A percentile compares a stretch with the other conserved stretches of the same genome.
These are phyloP conservation scores for Cyberlindnera americana DNA, from an alignment of 805 yeast genomes.

Conservation along the genomic window DNA sequence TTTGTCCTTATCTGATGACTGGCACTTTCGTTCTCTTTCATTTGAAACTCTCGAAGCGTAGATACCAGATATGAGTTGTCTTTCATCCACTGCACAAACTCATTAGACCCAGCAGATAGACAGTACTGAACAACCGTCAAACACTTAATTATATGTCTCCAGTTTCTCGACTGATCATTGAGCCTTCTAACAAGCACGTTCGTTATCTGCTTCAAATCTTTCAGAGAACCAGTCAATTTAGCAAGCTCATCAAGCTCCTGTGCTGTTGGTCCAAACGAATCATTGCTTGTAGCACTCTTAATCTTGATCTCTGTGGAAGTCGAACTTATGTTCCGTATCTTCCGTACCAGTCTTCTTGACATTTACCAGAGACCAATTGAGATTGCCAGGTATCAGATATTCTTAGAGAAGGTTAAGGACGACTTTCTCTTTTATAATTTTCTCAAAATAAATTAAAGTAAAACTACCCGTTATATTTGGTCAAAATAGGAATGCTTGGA, in stretches of 20 bases:
- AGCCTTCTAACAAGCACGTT: constrained; percentile 40
- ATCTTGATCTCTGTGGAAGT: constrained; percentile 33
- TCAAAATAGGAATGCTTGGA: no score
- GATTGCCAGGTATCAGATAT: no score
- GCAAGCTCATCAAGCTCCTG: constrained; percentile 51
- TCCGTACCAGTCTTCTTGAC: constrained; percentile 30
- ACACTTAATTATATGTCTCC: constrained; percentile 44
- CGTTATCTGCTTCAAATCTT: constrained; percentile 37
- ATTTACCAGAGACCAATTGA: no score
- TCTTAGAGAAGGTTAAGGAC: no score
- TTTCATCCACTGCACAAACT: constrained; percentile 46
- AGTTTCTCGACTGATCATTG: constrained; percentile 29
- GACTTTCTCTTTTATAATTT: no score
- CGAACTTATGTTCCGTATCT: constrained; percentile 30
- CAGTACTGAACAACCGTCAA: constrained; percentile 50
- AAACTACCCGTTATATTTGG: no score
- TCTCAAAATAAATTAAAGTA: no score
- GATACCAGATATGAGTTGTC: constrained; percentile 35
- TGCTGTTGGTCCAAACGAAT: constrained; percentile 54
- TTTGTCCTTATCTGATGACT: constrained; percentile 36
- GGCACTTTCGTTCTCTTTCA: constrained; percentile 26
- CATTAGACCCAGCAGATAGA: constrained; percentile 50
- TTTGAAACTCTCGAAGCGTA: constrained; percentile 29
- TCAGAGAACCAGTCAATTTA: constrained; percentile 38
- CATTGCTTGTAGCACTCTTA: constrained; percentile 48